These are phyloP conservation scores for Rhizopus microsporus DNA, from an alignment of 371 early-diverging fungal species.

Conservation along the genomic window DNA sequence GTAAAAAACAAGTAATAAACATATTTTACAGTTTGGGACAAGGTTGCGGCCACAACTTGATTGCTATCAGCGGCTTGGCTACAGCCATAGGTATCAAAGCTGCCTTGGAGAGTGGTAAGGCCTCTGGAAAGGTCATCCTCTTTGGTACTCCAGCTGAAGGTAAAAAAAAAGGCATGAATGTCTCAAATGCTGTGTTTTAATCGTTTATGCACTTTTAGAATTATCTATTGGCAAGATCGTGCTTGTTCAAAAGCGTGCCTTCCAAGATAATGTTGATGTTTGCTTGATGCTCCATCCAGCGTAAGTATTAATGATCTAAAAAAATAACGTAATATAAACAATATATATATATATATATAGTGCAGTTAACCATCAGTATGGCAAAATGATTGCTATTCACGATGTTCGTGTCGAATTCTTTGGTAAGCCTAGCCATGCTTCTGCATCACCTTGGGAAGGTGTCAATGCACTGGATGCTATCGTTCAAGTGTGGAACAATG, in stretches of 20 bases:
- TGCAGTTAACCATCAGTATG: constrained; percentile 34
- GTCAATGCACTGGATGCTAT: constrained; percentile 78
- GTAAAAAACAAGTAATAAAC: neutral
- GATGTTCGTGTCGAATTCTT: constrained; percentile 60
- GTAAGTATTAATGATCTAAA: constrained; percentile 19
- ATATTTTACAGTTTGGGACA: constrained; percentile 50
- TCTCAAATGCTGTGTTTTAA: neutral
- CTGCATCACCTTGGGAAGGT: constrained; percentile 43
- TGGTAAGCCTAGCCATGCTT: constrained; percentile 69
- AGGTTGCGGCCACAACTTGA: constrained; percentile 71
- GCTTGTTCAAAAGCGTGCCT: constrained; percentile 66
- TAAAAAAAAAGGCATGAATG: constrained; percentile 1
- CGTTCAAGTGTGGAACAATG: constrained; percentile 58
- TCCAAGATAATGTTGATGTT: constrained; percentile 64
- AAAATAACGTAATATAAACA: neutral
- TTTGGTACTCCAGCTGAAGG: constrained; percentile 85
- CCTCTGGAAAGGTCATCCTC: constrained; percentile 65
- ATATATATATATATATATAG: constrained; percentile 6
- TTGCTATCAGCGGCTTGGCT: constrained; percentile 75
- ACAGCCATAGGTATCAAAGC: constrained; percentile 61
- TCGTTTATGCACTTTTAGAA: constrained; percentile 32
- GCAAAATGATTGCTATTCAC: constrained; percentile 43
- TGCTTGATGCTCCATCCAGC: constrained; percentile 83
- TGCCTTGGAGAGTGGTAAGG: constrained; percentile 51
- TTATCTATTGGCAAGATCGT: constrained; percentile 72